Conservation (phyloP, 75 land plant genomes). For the Chamaecyparis obtusa region DNA sequence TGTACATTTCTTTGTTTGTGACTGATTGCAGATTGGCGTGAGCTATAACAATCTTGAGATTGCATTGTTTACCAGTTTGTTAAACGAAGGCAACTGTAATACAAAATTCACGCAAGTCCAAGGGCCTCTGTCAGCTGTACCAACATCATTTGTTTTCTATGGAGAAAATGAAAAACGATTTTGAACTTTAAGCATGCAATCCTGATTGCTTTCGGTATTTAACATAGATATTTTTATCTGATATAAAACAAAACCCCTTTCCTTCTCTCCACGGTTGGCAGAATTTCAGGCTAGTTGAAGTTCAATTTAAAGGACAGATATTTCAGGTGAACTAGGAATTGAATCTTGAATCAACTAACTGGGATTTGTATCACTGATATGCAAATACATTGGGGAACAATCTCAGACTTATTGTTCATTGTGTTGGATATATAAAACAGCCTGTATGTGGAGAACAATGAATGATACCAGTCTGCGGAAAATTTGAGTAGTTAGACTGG, state of each 20-base stretch:
- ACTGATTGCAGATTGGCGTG: neutral
- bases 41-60: neutral
- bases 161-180: neutral
- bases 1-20: neutral
- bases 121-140: neutral
- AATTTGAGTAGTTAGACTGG: neutral
- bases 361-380: neutral
- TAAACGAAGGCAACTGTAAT: neutral
- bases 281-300: neutral
- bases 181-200: conserved; percentile 1
- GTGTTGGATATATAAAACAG: neutral
- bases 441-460: neutral
- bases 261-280: neutral
- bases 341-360: neutral
- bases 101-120: neutral
- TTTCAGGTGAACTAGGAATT: neutral
- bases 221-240: neutral
- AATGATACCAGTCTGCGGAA: neutral
- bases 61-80: neutral
- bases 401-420: neutral
- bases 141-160: neutral
- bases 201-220: neutral
- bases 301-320: neutral
- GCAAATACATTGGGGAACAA: neutral
- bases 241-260: neutral